Evolutionary conservation across 208 protist genomes (phyloP), one percentile per base, ranked within the genome.

Genomic region (Trypanosoma grayi): DNA sequence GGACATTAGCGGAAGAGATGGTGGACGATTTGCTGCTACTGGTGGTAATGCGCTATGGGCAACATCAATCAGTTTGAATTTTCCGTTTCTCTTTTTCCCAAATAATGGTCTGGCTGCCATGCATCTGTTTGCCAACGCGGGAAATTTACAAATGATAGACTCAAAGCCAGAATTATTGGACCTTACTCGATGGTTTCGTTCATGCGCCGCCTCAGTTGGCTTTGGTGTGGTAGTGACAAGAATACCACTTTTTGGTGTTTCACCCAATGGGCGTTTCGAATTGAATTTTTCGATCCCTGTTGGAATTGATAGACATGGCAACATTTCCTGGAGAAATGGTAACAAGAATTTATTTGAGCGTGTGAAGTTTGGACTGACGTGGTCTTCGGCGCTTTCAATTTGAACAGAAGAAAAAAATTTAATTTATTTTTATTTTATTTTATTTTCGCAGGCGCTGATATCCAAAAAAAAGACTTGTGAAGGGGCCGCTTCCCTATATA

Each of bases 41-140:
- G 88, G 88, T 28, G 88, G 88, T 11, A 94, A 94, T 62, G 85
- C 78, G 22, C 65, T 92, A 14, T 94, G 88, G 88, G 88, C 82
- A 18, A 75, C 85, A 22, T 92, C 85, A n/a, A 27, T 85, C 16
- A 85, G 67, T 25, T 44, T 94, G 2, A 94, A 92, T 62, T 92
- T 94, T 58, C 88, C 88, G 7, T 81, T 94, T 66, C 46, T 85
- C 18, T 80, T 88, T 52, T 83, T 87, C 24, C 85, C 84, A 0
- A 69, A 92, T 27, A 94, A 94, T 69, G 88, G 88, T 13, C 54
- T 94, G 11, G 83, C 80, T 1, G 68, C 82, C 2, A 88, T 88
- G 88, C 88, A 94, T 60, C 18, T 94, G 9, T 94, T 94, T 65
- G 84, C 77, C 18, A 94, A 94, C 45, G 78, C 72, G 4, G 88